phyloP scores from a whole-genome alignment of 768 basidiomycete genomes.

The Lactarius sp. region DNA sequence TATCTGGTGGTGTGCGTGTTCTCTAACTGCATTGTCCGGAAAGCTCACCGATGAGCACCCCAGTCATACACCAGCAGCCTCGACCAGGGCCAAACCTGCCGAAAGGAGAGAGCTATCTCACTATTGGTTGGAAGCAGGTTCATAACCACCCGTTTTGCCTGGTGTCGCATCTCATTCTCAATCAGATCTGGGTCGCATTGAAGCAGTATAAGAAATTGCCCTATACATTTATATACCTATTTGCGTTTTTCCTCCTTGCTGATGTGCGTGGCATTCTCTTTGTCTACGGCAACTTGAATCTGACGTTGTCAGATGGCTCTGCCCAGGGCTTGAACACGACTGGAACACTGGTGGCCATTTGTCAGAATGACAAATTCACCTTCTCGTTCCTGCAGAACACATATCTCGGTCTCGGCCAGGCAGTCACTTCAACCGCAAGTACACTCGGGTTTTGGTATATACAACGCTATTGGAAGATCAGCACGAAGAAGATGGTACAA shows the following conservation, averaged over 20 bases:
- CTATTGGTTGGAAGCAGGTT: slow-evolving; percentile 84
- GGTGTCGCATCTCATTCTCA: background rate
- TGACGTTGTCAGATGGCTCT: background rate
- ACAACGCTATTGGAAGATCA: slow-evolving; percentile 71
- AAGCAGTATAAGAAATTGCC: slow-evolving; percentile 76
- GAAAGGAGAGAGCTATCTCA: slow-evolving; percentile 68
- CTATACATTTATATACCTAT: slow-evolving; percentile 75
- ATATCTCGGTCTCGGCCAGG: slow-evolving; percentile 71
- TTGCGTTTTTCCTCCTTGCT: slow-evolving; percentile 73
- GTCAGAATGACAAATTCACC: slow-evolving; percentile 73
- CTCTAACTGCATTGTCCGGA: background rate
- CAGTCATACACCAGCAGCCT: slow-evolving; percentile 82
- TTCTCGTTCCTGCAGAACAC: slow-evolving; percentile 82
- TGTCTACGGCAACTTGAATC: background rate
- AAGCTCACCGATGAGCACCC: background rate
- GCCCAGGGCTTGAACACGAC: slow-evolving; percentile 75
- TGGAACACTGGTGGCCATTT: slow-evolving; percentile 66
- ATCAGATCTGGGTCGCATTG: slow-evolving; percentile 68
- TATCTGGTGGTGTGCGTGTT: slow-evolving; percentile 79
- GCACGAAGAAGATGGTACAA: slow-evolving; percentile 68
- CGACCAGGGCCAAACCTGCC: slow-evolving; percentile 77
- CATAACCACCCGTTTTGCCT: background rate
- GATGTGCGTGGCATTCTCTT: slow-evolving; percentile 44
- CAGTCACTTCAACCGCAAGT: slow-evolving; percentile 63
- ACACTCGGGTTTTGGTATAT: slow-evolving; percentile 82